A percentile compares a stretch with the other conserved stretches of the same genome.
Evolutionary conservation across 352 stramenopile genomes (phyloP).

Genomic region (Globisporangium camurandrum): DNA sequence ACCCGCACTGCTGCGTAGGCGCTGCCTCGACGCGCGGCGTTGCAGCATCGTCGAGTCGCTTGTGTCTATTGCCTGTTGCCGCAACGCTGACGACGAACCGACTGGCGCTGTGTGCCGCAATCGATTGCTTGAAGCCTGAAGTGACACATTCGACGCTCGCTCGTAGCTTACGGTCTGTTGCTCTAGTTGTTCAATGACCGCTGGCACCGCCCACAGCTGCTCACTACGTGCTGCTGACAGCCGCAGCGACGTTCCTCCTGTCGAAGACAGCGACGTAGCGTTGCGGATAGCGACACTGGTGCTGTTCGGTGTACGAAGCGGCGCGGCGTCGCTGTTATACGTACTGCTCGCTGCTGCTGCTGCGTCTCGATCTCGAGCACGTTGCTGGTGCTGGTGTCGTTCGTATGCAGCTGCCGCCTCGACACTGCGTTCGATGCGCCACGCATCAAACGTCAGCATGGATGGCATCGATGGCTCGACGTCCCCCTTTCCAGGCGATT

Average conservation of each 20-base stretch:
- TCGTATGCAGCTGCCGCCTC: background rate
- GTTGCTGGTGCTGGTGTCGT: background rate
- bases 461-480: constrained; percentile 1
- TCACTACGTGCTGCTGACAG: constrained; percentile 15
- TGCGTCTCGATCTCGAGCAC: background rate
- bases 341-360: background rate
- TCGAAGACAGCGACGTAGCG: constrained; percentile 5
- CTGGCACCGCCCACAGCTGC: constrained; percentile 21
- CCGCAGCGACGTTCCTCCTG: background rate
- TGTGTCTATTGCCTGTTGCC: no score
- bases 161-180: no score
- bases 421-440: constrained; percentile 10
- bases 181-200: no score
- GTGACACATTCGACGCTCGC: no score
- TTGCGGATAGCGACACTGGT: no score
- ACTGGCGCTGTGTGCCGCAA: no score
- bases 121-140: no score
- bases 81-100: no score
- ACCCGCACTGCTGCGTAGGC: no score
- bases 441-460: constrained; percentile 18
- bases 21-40: no score
- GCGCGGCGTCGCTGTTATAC: background rate
- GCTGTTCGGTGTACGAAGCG: no score
- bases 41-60: no score
- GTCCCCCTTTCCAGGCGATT: constrained; percentile 10